Evolutionary conservation across 148 eudicot species (phyloP).

Genomic region (Simmondsia chinensis): DNA sequence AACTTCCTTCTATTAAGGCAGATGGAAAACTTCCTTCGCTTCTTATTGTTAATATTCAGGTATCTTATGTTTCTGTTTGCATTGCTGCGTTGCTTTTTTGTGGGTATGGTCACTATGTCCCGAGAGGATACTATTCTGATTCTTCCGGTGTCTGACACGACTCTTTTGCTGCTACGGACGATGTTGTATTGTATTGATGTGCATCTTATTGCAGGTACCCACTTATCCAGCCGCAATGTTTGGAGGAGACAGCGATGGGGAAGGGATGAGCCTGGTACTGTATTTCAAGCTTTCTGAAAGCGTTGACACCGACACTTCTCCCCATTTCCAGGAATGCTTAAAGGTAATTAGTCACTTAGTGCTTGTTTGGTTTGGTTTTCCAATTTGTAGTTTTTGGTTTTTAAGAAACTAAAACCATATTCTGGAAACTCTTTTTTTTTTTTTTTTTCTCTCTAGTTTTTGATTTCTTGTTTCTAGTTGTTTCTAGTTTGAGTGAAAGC

Average conservation of each 20-base stretch:
- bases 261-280: conserved; percentile 78
- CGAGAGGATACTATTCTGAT: too few species aligned
- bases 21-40: conserved; percentile 49
- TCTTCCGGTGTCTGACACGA: too few species aligned
- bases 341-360: conserved; percentile 47
- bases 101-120: too few species aligned
- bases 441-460: too few species aligned
- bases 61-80: conserved; percentile 9
- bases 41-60: conserved; percentile 81
- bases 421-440: too few species aligned
- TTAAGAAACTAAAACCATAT: too few species aligned
- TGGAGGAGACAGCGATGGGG: conserved; percentile 68
- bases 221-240: conserved; percentile 71
- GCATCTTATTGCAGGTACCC: conserved; percentile 43
- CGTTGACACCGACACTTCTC: conserved; percentile 51
- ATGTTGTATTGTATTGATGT: neutral
- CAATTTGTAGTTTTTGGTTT: too few species aligned
- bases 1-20: conserved; percentile 44
- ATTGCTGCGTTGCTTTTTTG: too few species aligned
- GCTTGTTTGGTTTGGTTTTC: too few species aligned
- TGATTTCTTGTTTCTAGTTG: too few species aligned
- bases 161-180: too few species aligned
- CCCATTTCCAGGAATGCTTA: conserved; percentile 60
- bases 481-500: too few species aligned
- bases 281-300: conserved; percentile 68